Evolutionary conservation across 331 rosid genomes (phyloP), one percentile per base, ranked within the genome.

Genomic region (Arachis monticola): DNA sequence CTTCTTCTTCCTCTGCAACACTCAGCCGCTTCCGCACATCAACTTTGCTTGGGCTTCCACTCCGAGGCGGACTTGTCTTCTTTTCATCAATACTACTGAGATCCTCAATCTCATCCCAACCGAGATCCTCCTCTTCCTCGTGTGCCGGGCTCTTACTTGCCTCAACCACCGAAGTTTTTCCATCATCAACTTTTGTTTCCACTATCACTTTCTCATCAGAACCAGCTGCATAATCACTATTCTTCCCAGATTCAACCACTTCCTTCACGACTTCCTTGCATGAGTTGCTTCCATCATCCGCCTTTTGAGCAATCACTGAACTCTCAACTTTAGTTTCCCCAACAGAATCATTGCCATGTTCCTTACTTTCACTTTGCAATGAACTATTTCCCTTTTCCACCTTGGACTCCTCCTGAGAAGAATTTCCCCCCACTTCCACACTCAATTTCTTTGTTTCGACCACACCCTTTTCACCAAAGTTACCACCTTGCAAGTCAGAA

Each of bases 41-140:
- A 71, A 77, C 84, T 69, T 76, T 83, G 66, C 73, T 72, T 8
- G 83, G 71, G 75, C 81, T 84, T 62, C 78, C 91, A 52, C 72
- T 73, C 30, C 62, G 48, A 74, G 47, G 30, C 1, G 30, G 68
- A 14, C 2, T 63, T 14, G 3, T 63, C 82, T 87, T 89, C 82
- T 85, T 87, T 41, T 87, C 91, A 53, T 91, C 92, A 76, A 88
- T 76, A 73, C 78, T 71, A 80, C 89, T 81, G 69, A 89, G 86
- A 88, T 91, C 92, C 88, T 89, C 98, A 81, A 93, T 93, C 88
- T 93, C 96, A 78, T 93, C 98, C 98, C 97, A 93, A 40, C 84
- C 92, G 66, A 89, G 88, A 67, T 91, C 96, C 65, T 91, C 96
- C 40, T 62, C 30, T 1, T 27, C 68, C 76, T 52, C 89, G 0